These are phyloP conservation scores for Cytospora paraplurivora DNA, from an alignment of 2,329 filamentous ascomycete species.

Conservation along the genomic window DNA sequence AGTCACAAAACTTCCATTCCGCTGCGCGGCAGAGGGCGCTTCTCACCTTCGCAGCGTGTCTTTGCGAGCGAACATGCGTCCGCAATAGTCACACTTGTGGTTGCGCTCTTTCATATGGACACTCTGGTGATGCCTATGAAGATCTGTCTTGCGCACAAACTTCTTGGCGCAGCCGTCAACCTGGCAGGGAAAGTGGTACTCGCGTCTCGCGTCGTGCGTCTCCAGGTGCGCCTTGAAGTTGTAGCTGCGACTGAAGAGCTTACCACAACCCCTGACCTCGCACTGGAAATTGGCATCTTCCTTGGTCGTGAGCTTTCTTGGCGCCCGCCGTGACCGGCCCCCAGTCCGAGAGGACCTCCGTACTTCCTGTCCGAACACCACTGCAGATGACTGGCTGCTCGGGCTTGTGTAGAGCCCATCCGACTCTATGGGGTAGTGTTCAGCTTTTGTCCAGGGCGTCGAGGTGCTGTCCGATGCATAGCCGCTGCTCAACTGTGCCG, in stretches of 20 bases:
- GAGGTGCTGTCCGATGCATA: constrained; percentile 44
- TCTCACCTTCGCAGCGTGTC: constrained; percentile 78
- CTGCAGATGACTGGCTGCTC: constrained; percentile 29
- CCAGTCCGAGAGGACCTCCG: constrained; percentile 35
- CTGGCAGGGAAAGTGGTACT: constrained; percentile 70
- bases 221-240: constrained; percentile 87
- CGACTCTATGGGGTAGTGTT: constrained; percentile 40
- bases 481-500: constrained; percentile 38
- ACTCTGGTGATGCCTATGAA: constrained; percentile 63
- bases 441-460: constrained; percentile 43
- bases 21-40: neutral
- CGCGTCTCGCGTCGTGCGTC: constrained; percentile 74
- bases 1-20: neutral
- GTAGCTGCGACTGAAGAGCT: constrained; percentile 79
- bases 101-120: constrained; percentile 76
- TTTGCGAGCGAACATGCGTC: constrained; percentile 73
- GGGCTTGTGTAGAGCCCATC: constrained; percentile 33
- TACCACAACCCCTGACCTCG: constrained; percentile 68
- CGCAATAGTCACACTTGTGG: constrained; percentile 71
- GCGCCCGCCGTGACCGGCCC: constrained; percentile 40
- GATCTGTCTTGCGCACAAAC: constrained; percentile 82
- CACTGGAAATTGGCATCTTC: constrained; percentile 75
- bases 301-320: constrained; percentile 60
- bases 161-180: constrained; percentile 68
- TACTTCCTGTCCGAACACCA: constrained; percentile 32